These are phyloP conservation scores for Pisolithus microcarpus DNA, from an alignment of 768 basidiomycete genomes.

Conservation along the genomic window DNA sequence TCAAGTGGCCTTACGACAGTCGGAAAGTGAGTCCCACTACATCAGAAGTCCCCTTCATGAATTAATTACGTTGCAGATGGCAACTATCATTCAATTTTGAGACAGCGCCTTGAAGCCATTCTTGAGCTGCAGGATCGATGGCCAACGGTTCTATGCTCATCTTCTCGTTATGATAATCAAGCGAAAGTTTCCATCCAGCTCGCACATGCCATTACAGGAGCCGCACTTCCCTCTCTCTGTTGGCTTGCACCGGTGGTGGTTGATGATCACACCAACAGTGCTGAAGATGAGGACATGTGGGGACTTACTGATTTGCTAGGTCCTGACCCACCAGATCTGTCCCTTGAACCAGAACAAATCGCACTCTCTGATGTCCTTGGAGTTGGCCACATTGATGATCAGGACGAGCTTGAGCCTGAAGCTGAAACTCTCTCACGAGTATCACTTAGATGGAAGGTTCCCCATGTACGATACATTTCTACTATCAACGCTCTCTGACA, in stretches of 20 bases:
- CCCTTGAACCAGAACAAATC: not conserved
- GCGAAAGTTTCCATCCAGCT: conserved; percentile 2
- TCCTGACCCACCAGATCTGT: not conserved
- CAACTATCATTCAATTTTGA: not conserved
- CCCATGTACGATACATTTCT: not conserved
- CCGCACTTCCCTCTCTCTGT: not conserved
- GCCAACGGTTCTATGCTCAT: conserved; percentile 13
- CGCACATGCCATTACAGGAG: not conserved
- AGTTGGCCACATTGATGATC: not conserved
- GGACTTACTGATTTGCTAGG: not conserved
- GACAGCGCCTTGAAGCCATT: conserved; percentile 4
- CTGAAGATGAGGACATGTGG: not conserved
- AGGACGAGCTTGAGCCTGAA: not conserved
- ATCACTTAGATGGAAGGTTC: not conserved
- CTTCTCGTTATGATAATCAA: conserved; percentile 4
- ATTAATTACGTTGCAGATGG: not conserved
- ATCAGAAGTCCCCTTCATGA: not conserved
- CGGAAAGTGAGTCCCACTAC: not conserved
- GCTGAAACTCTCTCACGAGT: not conserved
- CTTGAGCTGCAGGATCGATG: conserved; percentile 13
- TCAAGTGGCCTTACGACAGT: not conserved
- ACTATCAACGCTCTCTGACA: not conserved
- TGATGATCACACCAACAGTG: not conserved
- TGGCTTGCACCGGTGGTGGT: not conserved
- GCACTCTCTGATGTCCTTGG: not conserved